Evolutionary conservation across 257 asterid species (phyloP).

Genomic region (Marsdenia floribunda): DNA sequence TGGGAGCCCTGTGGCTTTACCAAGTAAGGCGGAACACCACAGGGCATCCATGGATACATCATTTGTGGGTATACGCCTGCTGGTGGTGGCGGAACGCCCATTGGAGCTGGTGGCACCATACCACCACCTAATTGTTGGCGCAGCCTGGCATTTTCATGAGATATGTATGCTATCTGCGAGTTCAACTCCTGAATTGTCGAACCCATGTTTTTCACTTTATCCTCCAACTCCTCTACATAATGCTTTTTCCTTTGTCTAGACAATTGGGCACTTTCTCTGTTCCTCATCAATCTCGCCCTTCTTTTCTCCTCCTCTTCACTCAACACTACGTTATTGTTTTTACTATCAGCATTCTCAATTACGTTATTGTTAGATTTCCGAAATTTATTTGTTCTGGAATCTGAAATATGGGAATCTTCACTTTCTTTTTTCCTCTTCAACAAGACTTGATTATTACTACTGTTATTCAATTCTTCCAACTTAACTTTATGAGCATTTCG

Average conservation of each 20-base stretch:
- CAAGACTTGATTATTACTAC: constrained; percentile 22
- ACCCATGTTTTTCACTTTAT: constrained; percentile 80
- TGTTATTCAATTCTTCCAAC: constrained; percentile 36
- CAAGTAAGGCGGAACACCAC: constrained; percentile 63
- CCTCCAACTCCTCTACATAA: constrained; percentile 93
- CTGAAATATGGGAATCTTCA: constrained; percentile 37
- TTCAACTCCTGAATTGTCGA: constrained; percentile 92
- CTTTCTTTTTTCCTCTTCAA: constrained; percentile 65
- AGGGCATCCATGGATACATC: constrained; percentile 97
- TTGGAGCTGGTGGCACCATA: constrained; percentile 40
- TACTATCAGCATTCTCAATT: constrained; percentile 23
- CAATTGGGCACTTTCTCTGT: constrained; percentile 94
- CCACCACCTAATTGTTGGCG: constrained; percentile 65
- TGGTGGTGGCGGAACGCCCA: constrained; percentile 44
- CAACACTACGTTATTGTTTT: constrained; percentile 27
- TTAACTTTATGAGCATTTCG: constrained; percentile 48
- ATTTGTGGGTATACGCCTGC: constrained; percentile 69
- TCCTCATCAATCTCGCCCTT: constrained; percentile 86
- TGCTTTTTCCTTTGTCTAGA: constrained; percentile 95
- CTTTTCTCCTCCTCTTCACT: constrained; percentile 73
- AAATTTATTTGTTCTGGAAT: constrained; percentile 39
- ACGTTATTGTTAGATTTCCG: constrained; percentile 38
- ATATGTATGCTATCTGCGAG: constrained; percentile 60
- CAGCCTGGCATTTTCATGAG: constrained; percentile 75
- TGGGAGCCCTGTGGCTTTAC: constrained; percentile 94